Evolutionary conservation across 2,329 filamentous ascomycete species (phyloP).

Genomic region (Colletotrichum graminicola): DNA sequence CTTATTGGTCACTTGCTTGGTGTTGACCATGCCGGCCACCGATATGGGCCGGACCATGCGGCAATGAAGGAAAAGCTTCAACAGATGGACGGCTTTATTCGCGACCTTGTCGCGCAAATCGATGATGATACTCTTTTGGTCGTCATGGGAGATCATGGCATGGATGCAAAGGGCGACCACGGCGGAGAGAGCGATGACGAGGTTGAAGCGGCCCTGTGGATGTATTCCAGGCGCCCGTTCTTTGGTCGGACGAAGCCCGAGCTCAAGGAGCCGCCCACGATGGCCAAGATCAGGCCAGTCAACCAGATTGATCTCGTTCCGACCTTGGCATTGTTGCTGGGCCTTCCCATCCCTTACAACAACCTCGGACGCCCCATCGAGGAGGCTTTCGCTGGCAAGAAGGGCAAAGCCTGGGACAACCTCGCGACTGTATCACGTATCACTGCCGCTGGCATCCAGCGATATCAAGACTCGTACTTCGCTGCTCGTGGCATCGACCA

Average conservation of each 20-base stretch:
- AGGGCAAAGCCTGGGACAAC: conserved; percentile 79
- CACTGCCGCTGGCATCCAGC: conserved; percentile 85
- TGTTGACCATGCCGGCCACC: conserved; percentile 96
- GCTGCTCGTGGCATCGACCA: conserved; percentile 76
- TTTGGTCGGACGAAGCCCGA: conserved; percentile 82
- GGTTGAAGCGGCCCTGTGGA: conserved; percentile 94
- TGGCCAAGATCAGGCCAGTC: conserved; percentile 80
- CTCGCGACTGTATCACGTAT: conserved; percentile 82
- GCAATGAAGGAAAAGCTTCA: conserved; percentile 92
- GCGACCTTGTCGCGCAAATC: conserved; percentile 76
- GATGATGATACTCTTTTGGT: conserved; percentile 91
- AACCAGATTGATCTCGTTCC: conserved; percentile 96
- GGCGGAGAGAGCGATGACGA: conserved; percentile 99
- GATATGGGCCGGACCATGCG: conserved; percentile 92
- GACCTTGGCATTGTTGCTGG: conserved; percentile 87
- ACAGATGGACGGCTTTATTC: conserved; percentile 89
- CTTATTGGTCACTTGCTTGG: conserved; percentile 94
- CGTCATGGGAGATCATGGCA: conserved; percentile 99
- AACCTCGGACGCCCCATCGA: conserved; percentile 94
- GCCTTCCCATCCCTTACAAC: conserved; percentile 95
- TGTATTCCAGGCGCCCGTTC: conserved; percentile 90
- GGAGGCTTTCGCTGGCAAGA: conserved; percentile 84
- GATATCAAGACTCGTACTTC: conserved; percentile 89
- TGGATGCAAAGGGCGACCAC: conserved; percentile 97
- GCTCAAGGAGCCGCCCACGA: conserved; percentile 69